Evolutionary conservation across 805 yeast genomes (phyloP), one percentile per base, ranked within the genome.

Genomic region (Candida stauntonica): DNA sequence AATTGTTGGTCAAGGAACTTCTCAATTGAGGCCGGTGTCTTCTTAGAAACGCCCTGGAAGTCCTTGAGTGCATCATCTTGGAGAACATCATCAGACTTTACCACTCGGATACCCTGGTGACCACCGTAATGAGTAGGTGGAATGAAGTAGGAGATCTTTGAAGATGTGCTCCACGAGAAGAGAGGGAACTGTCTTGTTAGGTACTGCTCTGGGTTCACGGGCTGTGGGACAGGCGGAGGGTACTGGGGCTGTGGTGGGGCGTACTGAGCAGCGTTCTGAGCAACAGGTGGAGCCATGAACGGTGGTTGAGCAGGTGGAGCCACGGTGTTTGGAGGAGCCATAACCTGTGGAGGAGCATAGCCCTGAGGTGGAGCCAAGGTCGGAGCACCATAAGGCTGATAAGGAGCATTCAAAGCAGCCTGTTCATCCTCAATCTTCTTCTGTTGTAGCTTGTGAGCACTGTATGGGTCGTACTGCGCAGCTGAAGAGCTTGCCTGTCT

Each of bases 181-280:
- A 87, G 55, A 0, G 96, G 95, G 61, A 82, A 83, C 54, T 85
- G 95, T 38, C 83, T 68, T 33, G 64, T 60, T 17, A 68, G 59
- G 36, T 81, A 58, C 17, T 77, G 73, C 36, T 72, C 73, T 7
- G 85, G 82, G 44, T 78, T 72, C 21, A 63, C 61, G 7, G 67
- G 46, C 30, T 52, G 60, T 36, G 47, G 58, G 24, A 47, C 53
- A n/a, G 21, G 23, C 18, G 31, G 16, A 28, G 29, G 29, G 17
- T n/a, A 6, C 9, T 12, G 9, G 14, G 28, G 32, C 33, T 21
- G 36, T 13, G 8, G 26, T 5, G 13, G 18, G 11, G 34, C 27
- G 17, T 16, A 7, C 17, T 23, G 24, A 26, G 9, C 26, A 33
- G 36, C 18, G 5, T 28, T 17, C 18, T 7, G 30, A n/a, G 6